Conservation (phyloP, 2,329 filamentous ascomycete species). For the Pseudodiploospora longispora region DNA sequence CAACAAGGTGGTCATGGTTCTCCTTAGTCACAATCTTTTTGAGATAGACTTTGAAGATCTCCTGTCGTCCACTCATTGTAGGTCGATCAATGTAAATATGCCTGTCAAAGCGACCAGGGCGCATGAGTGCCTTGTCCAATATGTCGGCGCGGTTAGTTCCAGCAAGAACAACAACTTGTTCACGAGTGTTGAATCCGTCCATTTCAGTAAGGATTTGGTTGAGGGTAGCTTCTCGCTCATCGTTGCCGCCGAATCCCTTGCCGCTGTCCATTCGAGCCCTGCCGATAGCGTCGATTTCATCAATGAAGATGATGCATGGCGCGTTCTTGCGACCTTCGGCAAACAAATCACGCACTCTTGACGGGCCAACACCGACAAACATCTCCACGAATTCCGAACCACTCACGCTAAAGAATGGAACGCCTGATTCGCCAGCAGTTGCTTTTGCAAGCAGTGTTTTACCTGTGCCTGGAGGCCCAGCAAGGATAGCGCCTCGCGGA, state of each 20-base stretch:
- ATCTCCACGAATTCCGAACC: slow-evolving; percentile 99
- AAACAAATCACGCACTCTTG: slow-evolving; percentile 89
- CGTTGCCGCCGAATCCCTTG: slow-evolving; percentile 71
- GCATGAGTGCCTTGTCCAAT: slow-evolving; percentile 90
- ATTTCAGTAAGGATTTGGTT: slow-evolving; percentile 99
- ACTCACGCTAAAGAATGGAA: slow-evolving; percentile 97
- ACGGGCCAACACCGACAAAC: slow-evolving; percentile 98
- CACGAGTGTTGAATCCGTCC: slow-evolving; percentile 96
- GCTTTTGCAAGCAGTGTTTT: slow-evolving; percentile 97
- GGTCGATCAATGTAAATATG: slow-evolving; percentile 93
- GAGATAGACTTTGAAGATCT: slow-evolving; percentile 92
- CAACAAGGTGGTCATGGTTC: slow-evolving; percentile 78
- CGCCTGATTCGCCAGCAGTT: slow-evolving; percentile 90
- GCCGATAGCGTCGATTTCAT: slow-evolving; percentile 97
- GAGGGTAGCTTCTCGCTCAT: slow-evolving; percentile 91
- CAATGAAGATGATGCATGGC: slow-evolving; percentile 98
- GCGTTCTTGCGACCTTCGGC: slow-evolving; percentile 91
- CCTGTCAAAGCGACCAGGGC: slow-evolving; percentile 91
- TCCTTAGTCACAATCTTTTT: slow-evolving; percentile 91
- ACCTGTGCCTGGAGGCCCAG: slow-evolving; percentile 95
- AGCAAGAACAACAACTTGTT: slow-evolving; percentile 93
- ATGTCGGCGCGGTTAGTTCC: slow-evolving; percentile 95
- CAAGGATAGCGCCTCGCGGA: slow-evolving; percentile 89
- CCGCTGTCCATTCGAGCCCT: slow-evolving; percentile 77
- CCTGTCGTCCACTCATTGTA: slow-evolving; percentile 92